Conservation (phyloP, 2,329 filamentous ascomycete genomes). For the Pseudocercospora crystallina region DNA sequence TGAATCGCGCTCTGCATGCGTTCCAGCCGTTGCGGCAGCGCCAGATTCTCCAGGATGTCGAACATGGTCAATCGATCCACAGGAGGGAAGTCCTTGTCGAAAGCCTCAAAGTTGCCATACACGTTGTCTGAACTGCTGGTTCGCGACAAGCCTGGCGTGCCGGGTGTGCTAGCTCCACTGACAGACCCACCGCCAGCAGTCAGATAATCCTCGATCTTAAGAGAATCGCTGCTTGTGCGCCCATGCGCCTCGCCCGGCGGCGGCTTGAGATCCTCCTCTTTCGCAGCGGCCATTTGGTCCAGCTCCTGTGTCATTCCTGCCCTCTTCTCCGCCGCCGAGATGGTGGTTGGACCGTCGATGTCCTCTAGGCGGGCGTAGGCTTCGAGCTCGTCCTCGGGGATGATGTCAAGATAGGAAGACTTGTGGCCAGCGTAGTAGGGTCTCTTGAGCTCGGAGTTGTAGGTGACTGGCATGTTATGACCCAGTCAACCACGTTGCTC, state of each 20-base stretch:
- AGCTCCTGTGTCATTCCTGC: conserved; percentile 22
- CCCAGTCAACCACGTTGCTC: too few relatives aligned
- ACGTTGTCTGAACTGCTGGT: conserved; percentile 74
- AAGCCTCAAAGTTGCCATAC: conserved; percentile 75
- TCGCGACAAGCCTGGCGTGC: conserved; percentile 63
- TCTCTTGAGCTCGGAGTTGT: conserved; percentile 21
- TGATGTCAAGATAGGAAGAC: conserved; percentile 30
- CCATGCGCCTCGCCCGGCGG: conserved; percentile 13
- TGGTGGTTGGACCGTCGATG: conserved; percentile 18
- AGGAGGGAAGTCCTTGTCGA: conserved; percentile 83
- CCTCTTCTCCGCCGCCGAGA: neutral
- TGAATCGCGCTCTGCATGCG: conserved; percentile 82
- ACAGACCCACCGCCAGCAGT: conserved; percentile 40
- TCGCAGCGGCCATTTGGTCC: conserved; percentile 33
- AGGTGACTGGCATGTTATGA: conserved; percentile 21
- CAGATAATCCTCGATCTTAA: conserved; percentile 32
- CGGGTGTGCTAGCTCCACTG: conserved; percentile 34
- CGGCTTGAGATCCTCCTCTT: conserved; percentile 29
- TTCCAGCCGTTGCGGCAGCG: conserved; percentile 84
- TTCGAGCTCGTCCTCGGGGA: conserved; percentile 31
- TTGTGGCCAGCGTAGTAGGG: conserved; percentile 30
- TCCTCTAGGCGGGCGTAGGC: conserved; percentile 29
- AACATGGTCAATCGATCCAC: conserved; percentile 88
- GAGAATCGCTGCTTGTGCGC: conserved; percentile 17
- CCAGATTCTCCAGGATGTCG: conserved; percentile 89